Conservation (phyloP, 176 grass and related monocot genomes). For the Aegilops longissima region DNA sequence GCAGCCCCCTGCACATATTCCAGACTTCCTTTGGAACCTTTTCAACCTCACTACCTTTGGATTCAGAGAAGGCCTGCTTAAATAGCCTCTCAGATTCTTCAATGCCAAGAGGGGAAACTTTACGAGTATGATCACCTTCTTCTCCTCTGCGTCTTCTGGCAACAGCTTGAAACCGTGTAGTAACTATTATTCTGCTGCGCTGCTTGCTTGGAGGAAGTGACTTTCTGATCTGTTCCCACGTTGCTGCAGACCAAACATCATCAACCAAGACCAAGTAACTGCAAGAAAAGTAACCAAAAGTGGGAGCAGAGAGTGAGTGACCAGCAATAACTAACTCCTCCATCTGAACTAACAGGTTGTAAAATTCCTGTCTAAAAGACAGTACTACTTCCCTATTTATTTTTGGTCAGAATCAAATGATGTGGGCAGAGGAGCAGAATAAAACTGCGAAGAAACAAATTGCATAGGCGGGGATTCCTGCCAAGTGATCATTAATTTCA, state of each 20-base stretch:
- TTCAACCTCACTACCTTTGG: neutral
- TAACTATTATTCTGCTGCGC: neutral
- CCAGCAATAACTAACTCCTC: neutral
- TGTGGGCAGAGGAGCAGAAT: neutral
- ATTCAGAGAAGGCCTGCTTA: neutral
- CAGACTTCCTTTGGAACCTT: neutral
- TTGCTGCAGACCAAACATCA: neutral
- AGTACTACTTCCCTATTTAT: neutral
- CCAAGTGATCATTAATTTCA: neutral
- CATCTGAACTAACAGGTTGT: neutral
- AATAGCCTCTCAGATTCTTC: neutral
- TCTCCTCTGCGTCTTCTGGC: neutral
- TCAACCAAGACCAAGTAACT: slow-evolving; percentile 1
- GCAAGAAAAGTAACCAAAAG: neutral
- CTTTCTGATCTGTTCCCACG: neutral
- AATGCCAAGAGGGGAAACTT: neutral
- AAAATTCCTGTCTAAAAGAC: neutral
- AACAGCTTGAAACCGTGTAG: slow-evolving; percentile 5
- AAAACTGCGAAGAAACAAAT: neutral
- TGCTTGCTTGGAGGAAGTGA: neutral
- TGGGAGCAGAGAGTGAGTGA: neutral
- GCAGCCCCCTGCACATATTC: neutral
- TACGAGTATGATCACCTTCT: neutral
- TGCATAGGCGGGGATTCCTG: neutral
- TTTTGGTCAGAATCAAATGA: neutral